Base-by-base conservation (phyloP, 306 rosid species). In the Vigna angularis region DNA sequence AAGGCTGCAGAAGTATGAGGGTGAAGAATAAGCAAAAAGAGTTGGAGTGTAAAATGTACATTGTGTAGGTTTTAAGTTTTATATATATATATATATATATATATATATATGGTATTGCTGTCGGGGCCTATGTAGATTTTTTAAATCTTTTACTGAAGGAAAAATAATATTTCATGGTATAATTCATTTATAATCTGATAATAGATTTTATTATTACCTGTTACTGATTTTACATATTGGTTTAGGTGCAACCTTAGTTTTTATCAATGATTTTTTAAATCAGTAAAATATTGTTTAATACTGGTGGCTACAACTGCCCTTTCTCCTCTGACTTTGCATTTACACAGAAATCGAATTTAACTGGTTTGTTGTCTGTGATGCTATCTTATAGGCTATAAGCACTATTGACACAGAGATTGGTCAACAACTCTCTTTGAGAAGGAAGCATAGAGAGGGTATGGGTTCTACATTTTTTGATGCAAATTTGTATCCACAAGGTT, bases 381-480 rank as follows among this genome's bases (percentile, higher is more conserved):
- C 61, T 71, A 61, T 73, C 5, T 64, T 87, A 52, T 52, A 95
- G 99, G 99, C 98, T 17, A 87, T 93, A 87, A 89, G 79, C 68
- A 86, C 96, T 53, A 93, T 95, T 47, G 98, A 95, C 65, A 88
- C 94, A 17, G 99, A 95, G 81, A 95, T 95, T 76, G 86, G 86
- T 78, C 93, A 89, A 72, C 98, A 91, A 66, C 97, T 95, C 72
- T 77, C 97, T 63, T 71, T 87, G 81, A 87, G 98, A 88, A 95
- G 98, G 91, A 93, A 95, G 76, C 96, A 90, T 79, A 85, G 96
- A 74, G 98, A 92, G 40, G 94, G 93, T 74, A 89, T 87, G 74
- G 90, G 95, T 77, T 76, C 97, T 59, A 85, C 91, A 17, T 95
- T 82, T 87, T 95, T 90, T 86, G 98, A 95, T 81, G 64, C 91